A percentile compares a stretch with the other conserved stretches of the same genome.
These are phyloP conservation scores for Colletotrichum nymphaeae DNA, from an alignment of 2,329 filamentous ascomycete genomes.

Conservation along the genomic window DNA sequence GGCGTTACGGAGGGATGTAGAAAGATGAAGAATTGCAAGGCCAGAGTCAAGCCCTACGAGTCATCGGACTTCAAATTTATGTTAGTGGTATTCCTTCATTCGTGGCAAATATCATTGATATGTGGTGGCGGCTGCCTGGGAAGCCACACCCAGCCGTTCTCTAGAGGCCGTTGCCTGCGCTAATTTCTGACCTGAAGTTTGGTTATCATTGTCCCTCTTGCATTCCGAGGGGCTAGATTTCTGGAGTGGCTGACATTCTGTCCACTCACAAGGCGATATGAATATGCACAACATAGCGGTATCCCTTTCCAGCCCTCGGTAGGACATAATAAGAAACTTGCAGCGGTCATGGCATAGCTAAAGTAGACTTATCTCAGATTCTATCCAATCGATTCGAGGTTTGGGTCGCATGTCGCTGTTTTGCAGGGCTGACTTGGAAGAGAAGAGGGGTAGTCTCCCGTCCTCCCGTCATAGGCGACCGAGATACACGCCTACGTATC, in stretches of 20 bases:
- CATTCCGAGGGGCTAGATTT: neutral
- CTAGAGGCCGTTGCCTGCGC: neutral
- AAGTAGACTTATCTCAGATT: neutral
- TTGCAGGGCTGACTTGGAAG: neutral
- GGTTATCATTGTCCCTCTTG: neutral
- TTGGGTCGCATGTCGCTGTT: neutral
- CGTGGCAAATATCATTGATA: neutral
- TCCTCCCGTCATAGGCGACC: neutral
- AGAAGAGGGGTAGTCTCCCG: neutral
- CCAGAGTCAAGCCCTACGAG: too few relatives aligned
- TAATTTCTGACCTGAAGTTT: neutral
- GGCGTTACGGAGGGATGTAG: neutral
- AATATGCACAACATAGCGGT: conserved; percentile 7
- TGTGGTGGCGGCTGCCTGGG: neutral
- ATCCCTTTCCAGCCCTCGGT: neutral
- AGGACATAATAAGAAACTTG: neutral
- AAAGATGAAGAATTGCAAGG: neutral
- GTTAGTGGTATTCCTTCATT: neutral
- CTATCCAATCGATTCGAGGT: neutral
- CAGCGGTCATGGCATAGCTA: neutral
- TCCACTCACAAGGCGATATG: neutral
- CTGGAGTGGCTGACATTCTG: neutral
- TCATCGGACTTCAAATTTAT: neutral
- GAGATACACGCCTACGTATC: neutral
- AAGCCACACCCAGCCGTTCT: neutral